These are phyloP conservation scores for Sugiyamaella novakii DNA, from an alignment of 1,139 yeast genomes.

Conservation along the genomic window DNA sequence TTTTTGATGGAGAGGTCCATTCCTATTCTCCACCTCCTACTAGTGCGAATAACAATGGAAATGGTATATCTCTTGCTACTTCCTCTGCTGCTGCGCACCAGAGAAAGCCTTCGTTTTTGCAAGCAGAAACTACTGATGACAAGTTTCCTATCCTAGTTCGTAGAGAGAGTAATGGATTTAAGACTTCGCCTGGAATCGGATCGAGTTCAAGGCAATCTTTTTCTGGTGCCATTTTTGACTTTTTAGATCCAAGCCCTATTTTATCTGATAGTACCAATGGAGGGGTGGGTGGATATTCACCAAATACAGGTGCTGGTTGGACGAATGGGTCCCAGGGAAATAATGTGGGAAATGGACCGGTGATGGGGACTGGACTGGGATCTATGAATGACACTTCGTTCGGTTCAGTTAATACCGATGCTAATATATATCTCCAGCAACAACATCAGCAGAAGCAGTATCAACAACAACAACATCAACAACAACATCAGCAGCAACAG, in stretches of 20 bases:
- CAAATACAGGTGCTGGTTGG: no score
- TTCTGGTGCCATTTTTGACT: conserved; percentile 19
- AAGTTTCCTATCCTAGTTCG: conserved; percentile 47
- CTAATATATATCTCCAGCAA: neutral
- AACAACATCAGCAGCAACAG: neutral
- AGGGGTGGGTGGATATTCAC: conserved; percentile 2
- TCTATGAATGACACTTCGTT: neutral
- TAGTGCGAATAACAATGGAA: neutral
- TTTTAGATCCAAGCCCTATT: conserved; percentile 21
- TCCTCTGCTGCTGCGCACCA: conserved; percentile 11
- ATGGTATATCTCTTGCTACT: conserved; percentile 1
- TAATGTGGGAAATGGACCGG: no score
- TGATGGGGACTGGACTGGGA: no score
- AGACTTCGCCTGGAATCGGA: conserved; percentile 24
- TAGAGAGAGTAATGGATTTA: conserved; percentile 39
- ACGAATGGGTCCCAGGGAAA: conserved; percentile 1
- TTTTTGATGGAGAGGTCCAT: conserved; percentile 18
- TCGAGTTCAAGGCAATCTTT: conserved; percentile 15
- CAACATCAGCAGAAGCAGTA: conserved; percentile 20
- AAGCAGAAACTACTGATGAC: conserved; percentile 45
- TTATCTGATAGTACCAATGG: conserved; percentile 7
- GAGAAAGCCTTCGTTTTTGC: conserved; percentile 32
- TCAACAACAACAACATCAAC: conserved; percentile 21
- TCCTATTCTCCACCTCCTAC: conserved; percentile 11
- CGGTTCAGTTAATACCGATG: neutral